Evolutionary conservation across 495 filamentous ascomycete genomes (phyloP), one percentile per base, ranked within the genome.

Genomic region (Daldinia decipiens): DNA sequence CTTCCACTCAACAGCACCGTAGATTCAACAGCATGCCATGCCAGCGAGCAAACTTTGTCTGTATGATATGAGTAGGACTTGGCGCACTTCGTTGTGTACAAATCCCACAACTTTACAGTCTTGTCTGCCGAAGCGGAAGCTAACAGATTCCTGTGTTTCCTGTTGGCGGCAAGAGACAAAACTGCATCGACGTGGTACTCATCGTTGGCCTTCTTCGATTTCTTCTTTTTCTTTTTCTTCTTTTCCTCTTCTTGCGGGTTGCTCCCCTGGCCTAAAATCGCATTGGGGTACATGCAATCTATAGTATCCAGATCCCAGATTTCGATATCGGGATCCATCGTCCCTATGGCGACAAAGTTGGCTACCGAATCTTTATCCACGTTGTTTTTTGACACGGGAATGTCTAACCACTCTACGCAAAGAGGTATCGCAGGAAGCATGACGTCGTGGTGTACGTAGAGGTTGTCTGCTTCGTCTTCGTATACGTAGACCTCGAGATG

Each of bases 371-470:
- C 85, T 59, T 87, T 87, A 15, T 82, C 81, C 67, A 87, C 85
- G 19, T 78, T 77, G 24, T 82, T 75, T 74, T 93, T 92, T 53
- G 91, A 90, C 34, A 97, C 93, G 45, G 94, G 89, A 34, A 96
- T 81, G 78, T 97, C 91, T 19, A 99, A 81, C 95, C 95, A 99
- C 82, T 99, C 95, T 38, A 97, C 84, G 76, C 92, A 95, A 13
- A 99, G 87, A 2, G 95, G 95, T 79, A 98, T 97, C 32, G 94
- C 94, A 17, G 95, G 95, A 43, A 99, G 88, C 95, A 99, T 98
- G 73, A 99, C 97, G 76, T 99, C 95, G 83, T 99, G 96, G 82
- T 99, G 95, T 9, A 98, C 94, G 78, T 98, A 99, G 39, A 99
- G 89, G 79, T 99, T 98, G 76, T 97, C 95, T 9, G 89, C 93